Evolutionary conservation across 2,329 filamentous ascomycete species (phyloP).

Genomic region (Talaromyces sp.): DNA sequence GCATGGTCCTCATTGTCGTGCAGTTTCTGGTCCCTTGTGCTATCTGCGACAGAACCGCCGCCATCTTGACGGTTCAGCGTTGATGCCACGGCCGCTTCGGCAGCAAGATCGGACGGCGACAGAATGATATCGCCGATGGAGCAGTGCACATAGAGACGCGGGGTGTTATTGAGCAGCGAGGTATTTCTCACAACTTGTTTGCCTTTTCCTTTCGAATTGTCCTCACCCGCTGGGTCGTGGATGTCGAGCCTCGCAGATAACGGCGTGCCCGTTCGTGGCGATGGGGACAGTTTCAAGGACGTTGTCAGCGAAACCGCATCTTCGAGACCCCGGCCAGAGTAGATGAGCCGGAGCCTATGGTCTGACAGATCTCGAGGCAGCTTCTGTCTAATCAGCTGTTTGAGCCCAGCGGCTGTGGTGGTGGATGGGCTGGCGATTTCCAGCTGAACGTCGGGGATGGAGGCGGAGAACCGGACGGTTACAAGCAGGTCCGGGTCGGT

Average conservation of each 20-base stretch:
- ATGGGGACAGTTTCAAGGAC: slow-evolving; percentile 59
- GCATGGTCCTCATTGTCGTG: slow-evolving; percentile 5
- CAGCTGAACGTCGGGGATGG: slow-evolving; percentile 75
- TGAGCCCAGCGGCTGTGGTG: slow-evolving; percentile 72
- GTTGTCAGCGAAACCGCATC: slow-evolving; percentile 63
- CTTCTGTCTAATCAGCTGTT: slow-evolving; percentile 70
- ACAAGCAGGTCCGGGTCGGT: slow-evolving; percentile 53
- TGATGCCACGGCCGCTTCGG: slow-evolving; percentile 50
- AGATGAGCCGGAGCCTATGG: slow-evolving; percentile 78
- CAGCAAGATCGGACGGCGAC: slow-evolving; percentile 60
- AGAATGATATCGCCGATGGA: slow-evolving; percentile 75
- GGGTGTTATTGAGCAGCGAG: slow-evolving; percentile 46
- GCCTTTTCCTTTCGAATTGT: slow-evolving; percentile 16
- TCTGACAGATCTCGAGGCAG: slow-evolving; percentile 58
- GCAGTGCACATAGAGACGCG: slow-evolving; percentile 83
- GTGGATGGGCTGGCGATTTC: slow-evolving; percentile 62
- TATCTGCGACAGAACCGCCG: not conserved
- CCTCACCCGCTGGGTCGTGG: slow-evolving; percentile 14
- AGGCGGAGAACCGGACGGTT: slow-evolving; percentile 83
- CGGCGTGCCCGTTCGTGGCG: slow-evolving; percentile 42
- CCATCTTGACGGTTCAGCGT: slow-evolving; percentile 16
- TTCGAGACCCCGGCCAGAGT: slow-evolving; percentile 78
- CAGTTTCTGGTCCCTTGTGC: not conserved
- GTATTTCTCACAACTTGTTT: slow-evolving; percentile 57
- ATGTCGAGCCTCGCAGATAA: slow-evolving; percentile 3